These are phyloP conservation scores for Neurospora sp. DNA, from an alignment of 495 filamentous ascomycete genomes.

Conservation along the genomic window DNA sequence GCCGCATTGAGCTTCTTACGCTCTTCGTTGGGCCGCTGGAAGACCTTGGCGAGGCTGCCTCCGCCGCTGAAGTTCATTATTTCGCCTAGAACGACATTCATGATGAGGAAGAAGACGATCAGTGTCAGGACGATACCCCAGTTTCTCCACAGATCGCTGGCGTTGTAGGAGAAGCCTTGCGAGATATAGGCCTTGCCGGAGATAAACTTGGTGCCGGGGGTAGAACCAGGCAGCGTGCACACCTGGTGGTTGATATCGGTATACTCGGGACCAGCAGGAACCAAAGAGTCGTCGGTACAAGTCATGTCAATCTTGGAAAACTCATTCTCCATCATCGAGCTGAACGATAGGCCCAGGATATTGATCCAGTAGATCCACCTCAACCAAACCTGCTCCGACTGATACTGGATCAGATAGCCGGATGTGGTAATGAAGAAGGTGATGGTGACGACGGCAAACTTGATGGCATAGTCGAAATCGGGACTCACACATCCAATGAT, in stretches of 20 bases:
- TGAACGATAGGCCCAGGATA: conserved; percentile 63
- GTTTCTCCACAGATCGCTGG: conserved; percentile 59
- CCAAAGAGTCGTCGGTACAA: conserved; percentile 52
- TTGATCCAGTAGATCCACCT: conserved; percentile 80
- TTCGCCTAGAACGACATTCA: conserved; percentile 66
- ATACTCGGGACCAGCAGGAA: conserved; percentile 57
- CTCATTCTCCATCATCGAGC: conserved; percentile 74
- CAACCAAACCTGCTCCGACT: conserved; percentile 59
- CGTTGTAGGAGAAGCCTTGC: conserved; percentile 50
- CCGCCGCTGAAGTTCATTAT: conserved; percentile 65
- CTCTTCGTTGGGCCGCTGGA: conserved; percentile 60
- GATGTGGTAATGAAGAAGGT: conserved; percentile 69
- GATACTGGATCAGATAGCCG: conserved; percentile 72
- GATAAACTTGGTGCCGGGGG: conserved; percentile 48
- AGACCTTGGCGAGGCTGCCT: conserved; percentile 68
- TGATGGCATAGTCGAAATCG: conserved; percentile 78
- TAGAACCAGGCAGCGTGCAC: conserved; percentile 61
- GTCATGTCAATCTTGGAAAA: conserved; percentile 53
- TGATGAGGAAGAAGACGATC: conserved; percentile 54
- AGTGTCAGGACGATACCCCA: conserved; percentile 64
- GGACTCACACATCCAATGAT: conserved; percentile 70
- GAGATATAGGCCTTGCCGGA: conserved; percentile 53
- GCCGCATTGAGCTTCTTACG: conserved; percentile 58
- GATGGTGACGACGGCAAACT: conserved; percentile 65
- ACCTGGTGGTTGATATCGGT: conserved; percentile 58